Evolutionary conservation across 1,284 basidiomycete genomes (phyloP), one percentile per base, ranked within the genome.

Genomic region (Ustilago esculenta): DNA sequence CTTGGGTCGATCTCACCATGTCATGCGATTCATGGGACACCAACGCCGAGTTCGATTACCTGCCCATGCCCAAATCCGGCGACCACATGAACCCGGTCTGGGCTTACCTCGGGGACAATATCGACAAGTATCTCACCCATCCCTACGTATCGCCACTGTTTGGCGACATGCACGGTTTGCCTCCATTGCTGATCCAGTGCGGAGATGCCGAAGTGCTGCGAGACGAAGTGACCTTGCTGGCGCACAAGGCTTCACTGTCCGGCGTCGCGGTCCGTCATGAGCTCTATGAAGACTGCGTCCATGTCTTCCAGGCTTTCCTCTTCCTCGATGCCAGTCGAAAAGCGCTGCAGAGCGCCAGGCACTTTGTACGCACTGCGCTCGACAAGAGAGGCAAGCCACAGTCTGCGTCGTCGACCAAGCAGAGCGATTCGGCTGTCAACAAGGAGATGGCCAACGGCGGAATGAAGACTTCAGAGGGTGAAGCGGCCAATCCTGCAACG

Each of bases 11-110:
- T 83, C 84, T 97, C 57, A 96, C 92, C 0, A 90, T 95, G 88
- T 95, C 92, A 65, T 98, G 94, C 82, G 92, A 95, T 66, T 94
- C 92, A 30, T 98, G 95, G 95, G 93, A 97, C 48, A 91, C 91
- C 50, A 97, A 97, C 81, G 88, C 90, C 15, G 85, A 85, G 5
- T 84, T 76, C 65, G 84, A 84, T 65, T 84, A 84, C 53, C 75
- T 84, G 14, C 83, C 82, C 20, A 79, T 77, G 51, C 83, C 83
- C 21, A 59, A 58, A 86, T 41, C 87, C 88, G 34, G 90, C 89
- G 92, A 93, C 74, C 93, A 94, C 77, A 87, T 98, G 78, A 92
- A 98, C 81, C 95, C 96, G 0, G 90, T 98, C 44, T 88, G 88
- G 17, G 90, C 94, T 69, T 96, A 97, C 78, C 88, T 98, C 4